A percentile compares a stretch with the other conserved stretches of the same genome.
These are phyloP conservation scores for Grifola frondosa DNA, from an alignment of 1,284 basidiomycete species.

Conservation along the genomic window DNA sequence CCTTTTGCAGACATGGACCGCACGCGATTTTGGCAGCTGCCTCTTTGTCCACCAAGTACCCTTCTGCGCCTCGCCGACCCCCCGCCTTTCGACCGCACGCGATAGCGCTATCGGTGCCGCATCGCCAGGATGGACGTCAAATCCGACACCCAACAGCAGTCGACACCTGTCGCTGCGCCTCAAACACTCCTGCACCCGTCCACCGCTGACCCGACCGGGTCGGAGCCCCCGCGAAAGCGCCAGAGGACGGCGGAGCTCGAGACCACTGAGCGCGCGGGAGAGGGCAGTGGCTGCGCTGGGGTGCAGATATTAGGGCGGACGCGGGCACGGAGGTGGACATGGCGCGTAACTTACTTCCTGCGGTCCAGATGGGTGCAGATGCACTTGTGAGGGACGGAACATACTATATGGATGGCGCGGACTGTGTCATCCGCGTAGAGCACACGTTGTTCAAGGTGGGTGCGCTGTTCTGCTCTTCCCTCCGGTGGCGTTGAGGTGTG, in stretches of 20 bases:
- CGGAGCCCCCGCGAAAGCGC: slow-evolving; percentile 18
- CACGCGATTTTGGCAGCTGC: too few species aligned
- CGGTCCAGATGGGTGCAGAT: slow-evolving; percentile 4
- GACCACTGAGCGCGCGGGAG: neutral
- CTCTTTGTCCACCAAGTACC: too few species aligned
- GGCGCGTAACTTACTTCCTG: slow-evolving; percentile 1
- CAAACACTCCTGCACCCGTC: too few species aligned
- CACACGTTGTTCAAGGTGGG: slow-evolving; percentile 47
- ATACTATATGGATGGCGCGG: slow-evolving; percentile 40
- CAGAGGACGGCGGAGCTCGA: slow-evolving; percentile 14
- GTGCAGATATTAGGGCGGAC: slow-evolving; percentile 7
- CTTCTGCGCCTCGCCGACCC: too few species aligned
- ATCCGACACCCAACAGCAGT: too few species aligned
- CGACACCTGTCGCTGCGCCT: too few species aligned
- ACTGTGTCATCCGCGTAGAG: slow-evolving; percentile 47
- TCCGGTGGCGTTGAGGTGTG: neutral
- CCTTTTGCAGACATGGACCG: neutral
- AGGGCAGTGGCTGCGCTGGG: slow-evolving; percentile 4
- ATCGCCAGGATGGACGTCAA: too few species aligned
- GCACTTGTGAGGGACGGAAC: slow-evolving; percentile 18
- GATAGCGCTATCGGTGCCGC: too few species aligned
- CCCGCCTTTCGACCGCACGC: too few species aligned
- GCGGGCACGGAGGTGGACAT: slow-evolving; percentile 19
- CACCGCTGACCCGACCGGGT: too few species aligned
- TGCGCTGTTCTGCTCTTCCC: neutral